Base-by-base conservation (phyloP, 805 yeast genomes). In the Monosporozyma servazzii region DNA sequence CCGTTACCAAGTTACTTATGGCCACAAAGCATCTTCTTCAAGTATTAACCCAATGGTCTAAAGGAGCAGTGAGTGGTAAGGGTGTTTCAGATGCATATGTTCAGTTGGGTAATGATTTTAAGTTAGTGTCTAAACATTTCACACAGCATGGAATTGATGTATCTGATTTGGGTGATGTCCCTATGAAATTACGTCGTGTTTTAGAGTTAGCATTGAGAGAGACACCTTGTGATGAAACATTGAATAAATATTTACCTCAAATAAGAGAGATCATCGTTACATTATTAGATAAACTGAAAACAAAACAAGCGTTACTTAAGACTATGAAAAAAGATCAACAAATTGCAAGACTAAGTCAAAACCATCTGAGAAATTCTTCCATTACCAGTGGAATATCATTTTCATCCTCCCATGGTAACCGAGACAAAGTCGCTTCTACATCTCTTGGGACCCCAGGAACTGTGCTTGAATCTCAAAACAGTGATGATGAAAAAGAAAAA, bases 51-150 rank as follows among this genome's bases (percentile, higher is more conserved):
- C 87, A 81, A 54, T 93, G 99, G 99, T 90, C 98, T 1, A 75
- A 80, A 54, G 80, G 79, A 21, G 75, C 78, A n/a, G 89, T 88
- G 5, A 76, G 83, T 23, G 98, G 90, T 45, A 79, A 79, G 51
- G 87, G 80, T 55, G 97, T 93, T 2, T 88, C 96, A 2, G 88
- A 89, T 60, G 86, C 89, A 3, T 93, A 88, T 65, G 99, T 93
- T 15, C 84, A 81, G 56, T 76, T 93, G 29, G 99, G 99, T 0
- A 93, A 90, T 62, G 97, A 91, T 67, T 93, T 89, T 73, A 82
- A 91, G 58, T 80, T 86, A 3, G 87, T 95, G 0, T 81, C 90
- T 21, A 77, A 88, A 53, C 86, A 95, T 2, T 90, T 91, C 65
- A 71, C 81, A 5, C 76, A 75, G 51, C 84, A 88, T 2, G 95